These are phyloP conservation scores for Cucurbita argyrosperma DNA, from an alignment of 306 rosid species.

Conservation along the genomic window DNA sequence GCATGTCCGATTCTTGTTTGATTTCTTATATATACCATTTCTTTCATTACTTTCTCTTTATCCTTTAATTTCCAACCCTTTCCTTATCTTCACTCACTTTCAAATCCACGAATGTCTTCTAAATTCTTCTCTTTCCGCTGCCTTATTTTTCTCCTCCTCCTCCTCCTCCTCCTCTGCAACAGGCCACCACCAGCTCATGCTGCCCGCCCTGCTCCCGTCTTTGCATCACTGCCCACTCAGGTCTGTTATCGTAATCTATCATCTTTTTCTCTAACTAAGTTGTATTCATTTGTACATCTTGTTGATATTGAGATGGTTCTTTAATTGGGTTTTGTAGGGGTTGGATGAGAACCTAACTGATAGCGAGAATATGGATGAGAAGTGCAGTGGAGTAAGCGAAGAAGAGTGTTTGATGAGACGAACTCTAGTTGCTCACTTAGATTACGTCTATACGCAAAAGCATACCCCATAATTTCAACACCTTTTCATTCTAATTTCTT, in stretches of 20 bases:
- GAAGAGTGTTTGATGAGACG: slow-evolving; percentile 43
- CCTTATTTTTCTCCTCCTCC: background rate
- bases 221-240: background rate
- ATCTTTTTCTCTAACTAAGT: too few species aligned
- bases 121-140: background rate
- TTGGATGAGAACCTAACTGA: background rate
- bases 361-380: slow-evolving; percentile 4
- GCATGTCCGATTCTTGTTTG: background rate
- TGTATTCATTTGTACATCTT: too few species aligned
- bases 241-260: background rate
- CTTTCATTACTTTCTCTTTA: background rate
- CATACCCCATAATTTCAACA: background rate
- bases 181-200: background rate
- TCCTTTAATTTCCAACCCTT: background rate
- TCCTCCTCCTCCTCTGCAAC: background rate
- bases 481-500: too few species aligned
- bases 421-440: slow-evolving; percentile 33
- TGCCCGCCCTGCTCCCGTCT: background rate
- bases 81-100: background rate
- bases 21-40: background rate
- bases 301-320: background rate
- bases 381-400: slow-evolving; percentile 22
- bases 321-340: background rate
- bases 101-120: background rate
- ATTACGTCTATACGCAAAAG: slow-evolving; percentile 40